Percentiles rank a stretch among this genome's conserved stretches.
Conservation (phyloP, 768 basidiomycete species). For the Hortiboletus campestris region DNA sequence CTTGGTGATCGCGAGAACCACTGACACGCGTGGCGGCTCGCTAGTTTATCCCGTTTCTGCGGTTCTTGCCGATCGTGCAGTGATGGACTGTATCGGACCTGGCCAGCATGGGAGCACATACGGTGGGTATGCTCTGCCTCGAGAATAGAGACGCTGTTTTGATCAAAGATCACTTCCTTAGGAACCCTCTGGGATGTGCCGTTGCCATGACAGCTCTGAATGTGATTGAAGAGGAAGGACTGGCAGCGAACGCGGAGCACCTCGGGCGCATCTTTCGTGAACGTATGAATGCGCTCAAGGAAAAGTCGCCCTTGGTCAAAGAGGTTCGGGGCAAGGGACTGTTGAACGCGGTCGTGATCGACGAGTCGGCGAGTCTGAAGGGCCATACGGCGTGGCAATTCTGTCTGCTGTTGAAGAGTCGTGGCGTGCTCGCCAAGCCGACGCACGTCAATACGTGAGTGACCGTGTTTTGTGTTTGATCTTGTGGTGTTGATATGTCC, state of each 20-base stretch:
- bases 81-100: slow-evolving; percentile 93
- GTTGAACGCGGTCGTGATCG: slow-evolving; percentile 91
- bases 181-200: slow-evolving; percentile 95
- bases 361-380: slow-evolving; percentile 73
- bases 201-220: slow-evolving; percentile 89
- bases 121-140: slow-evolving; percentile 59
- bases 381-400: slow-evolving; percentile 94
- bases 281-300: slow-evolving; percentile 49
- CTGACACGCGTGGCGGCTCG: slow-evolving; percentile 7
- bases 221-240: slow-evolving; percentile 86
- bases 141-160: not conserved
- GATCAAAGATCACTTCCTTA: slow-evolving; percentile 21
- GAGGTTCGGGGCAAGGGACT: slow-evolving; percentile 84
- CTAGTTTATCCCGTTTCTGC: slow-evolving; percentile 95
- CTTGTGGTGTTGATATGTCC: not conserved
- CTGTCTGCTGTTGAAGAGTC: slow-evolving; percentile 86
- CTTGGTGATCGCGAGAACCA: not conserved
- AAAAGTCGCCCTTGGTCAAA: slow-evolving; percentile 65
- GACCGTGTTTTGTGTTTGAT: not conserved
- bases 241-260: slow-evolving; percentile 73
- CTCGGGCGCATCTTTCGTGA: slow-evolving; percentile 83
- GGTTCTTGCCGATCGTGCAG: slow-evolving; percentile 84
- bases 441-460: slow-evolving; percentile 92
- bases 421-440: slow-evolving; percentile 92
- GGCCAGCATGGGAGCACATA: slow-evolving; percentile 97